These are phyloP conservation scores for Neonectria coccinea DNA, from an alignment of 2,329 filamentous ascomycete species.

Conservation along the genomic window DNA sequence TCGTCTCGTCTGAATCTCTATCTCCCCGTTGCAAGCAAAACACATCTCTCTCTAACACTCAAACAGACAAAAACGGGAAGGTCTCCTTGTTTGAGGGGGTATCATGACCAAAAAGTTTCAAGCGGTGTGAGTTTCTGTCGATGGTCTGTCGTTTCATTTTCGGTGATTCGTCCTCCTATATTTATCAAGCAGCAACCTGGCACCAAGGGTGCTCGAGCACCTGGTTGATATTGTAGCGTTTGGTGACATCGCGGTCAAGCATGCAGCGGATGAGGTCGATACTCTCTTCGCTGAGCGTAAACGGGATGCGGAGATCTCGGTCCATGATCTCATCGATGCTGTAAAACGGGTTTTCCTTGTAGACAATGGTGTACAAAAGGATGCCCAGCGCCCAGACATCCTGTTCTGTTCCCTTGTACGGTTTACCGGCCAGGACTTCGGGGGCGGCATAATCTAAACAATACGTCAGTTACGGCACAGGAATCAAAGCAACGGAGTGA, in stretches of 20 bases:
- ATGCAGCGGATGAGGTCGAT: slow-evolving; percentile 92
- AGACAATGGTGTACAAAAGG: slow-evolving; percentile 96
- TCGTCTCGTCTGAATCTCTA: slow-evolving; percentile 15
- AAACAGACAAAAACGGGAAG: slow-evolving; percentile 32
- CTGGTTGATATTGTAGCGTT: slow-evolving; percentile 85
- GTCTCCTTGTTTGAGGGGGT: slow-evolving; percentile 37
- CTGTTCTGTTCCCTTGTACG: slow-evolving; percentile 95
- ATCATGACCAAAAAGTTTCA: slow-evolving; percentile 40
- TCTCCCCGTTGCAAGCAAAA: slow-evolving; percentile 18
- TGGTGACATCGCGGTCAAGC: slow-evolving; percentile 89
- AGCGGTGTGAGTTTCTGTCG: slow-evolving; percentile 24
- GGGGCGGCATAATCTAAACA: slow-evolving; percentile 93
- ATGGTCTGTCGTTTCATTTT: slow-evolving; percentile 23
- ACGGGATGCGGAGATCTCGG: slow-evolving; percentile 91
- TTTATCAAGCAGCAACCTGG: slow-evolving; percentile 36
- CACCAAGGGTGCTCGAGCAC: slow-evolving; percentile 93
- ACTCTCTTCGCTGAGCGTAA: slow-evolving; percentile 88
- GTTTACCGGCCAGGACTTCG: slow-evolving; percentile 92
- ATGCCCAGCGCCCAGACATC: slow-evolving; percentile 99
- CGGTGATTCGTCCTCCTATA: slow-evolving; percentile 16
- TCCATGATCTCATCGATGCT: slow-evolving; percentile 99
- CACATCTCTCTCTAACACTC: slow-evolving; percentile 36
- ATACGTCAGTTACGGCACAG: slow-evolving; percentile 21
- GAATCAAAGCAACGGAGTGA: slow-evolving; percentile 16
- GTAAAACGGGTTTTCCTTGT: slow-evolving; percentile 99